These are phyloP conservation scores for Lachnellula cervina DNA, from an alignment of 2,329 filamentous ascomycete genomes.

Conservation along the genomic window DNA sequence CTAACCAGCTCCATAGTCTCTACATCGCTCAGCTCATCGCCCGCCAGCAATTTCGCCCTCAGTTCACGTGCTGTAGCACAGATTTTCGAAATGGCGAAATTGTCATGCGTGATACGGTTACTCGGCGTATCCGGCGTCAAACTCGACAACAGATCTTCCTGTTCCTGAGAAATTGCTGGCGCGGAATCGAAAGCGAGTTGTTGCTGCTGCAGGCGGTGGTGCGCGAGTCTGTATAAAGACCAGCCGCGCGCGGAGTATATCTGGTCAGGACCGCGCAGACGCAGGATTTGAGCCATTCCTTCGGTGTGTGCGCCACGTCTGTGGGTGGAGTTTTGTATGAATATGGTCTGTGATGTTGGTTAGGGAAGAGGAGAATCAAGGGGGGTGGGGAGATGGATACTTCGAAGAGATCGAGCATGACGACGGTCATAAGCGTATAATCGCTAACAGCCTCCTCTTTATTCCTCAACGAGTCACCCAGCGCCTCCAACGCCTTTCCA, in stretches of 20 bases:
- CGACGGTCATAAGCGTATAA: conserved; percentile 38
- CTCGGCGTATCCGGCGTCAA: background rate
- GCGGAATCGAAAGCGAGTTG: conserved; percentile 1
- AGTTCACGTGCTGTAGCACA: background rate
- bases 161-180: background rate
- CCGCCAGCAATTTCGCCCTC: background rate
- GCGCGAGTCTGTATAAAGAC: background rate
- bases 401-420: conserved; percentile 39
- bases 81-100: background rate
- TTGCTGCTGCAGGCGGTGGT: conserved; percentile 1
- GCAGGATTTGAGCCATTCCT: conserved; percentile 1
- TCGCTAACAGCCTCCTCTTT: conserved; percentile 35
- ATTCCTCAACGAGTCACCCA: conserved; percentile 31
- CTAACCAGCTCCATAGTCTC: background rate
- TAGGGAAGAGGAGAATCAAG: background rate
- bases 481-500: conserved; percentile 32
- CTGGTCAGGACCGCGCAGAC: background rate
- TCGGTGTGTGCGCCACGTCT: background rate
- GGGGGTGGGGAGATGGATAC: conserved; percentile 15
- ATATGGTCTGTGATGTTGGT: background rate
- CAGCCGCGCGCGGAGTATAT: background rate
- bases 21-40: background rate
- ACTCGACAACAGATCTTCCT: background rate
- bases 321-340: background rate
- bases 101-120: background rate